A percentile compares a stretch with the other conserved stretches of the same genome.
phyloP scores from a whole-genome alignment of 106 monocot species.

The Dendrobium huoshanense region DNA sequence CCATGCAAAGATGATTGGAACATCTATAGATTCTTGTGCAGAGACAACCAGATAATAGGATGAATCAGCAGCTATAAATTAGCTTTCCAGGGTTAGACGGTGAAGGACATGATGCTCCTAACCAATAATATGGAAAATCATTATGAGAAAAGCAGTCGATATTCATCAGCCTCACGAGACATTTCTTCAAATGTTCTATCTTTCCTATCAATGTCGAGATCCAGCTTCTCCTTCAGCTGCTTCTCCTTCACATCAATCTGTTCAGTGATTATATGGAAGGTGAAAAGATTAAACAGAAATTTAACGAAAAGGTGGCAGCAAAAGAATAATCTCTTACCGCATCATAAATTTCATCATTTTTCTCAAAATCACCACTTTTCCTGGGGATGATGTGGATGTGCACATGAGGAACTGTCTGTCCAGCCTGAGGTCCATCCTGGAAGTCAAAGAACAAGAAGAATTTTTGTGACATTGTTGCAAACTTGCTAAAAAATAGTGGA shows the following conservation, averaged over 20 bases:
- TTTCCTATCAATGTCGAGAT: slow-evolving; percentile 73
- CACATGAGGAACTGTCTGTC: slow-evolving; percentile 93
- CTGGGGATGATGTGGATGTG: slow-evolving; percentile 92
- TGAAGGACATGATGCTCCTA: neutral
- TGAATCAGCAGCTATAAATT: neutral
- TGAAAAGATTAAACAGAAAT: neutral
- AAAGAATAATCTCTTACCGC: slow-evolving; percentile 34
- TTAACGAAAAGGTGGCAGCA: neutral
- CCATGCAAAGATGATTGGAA: neutral
- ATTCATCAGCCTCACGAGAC: slow-evolving; percentile 69
- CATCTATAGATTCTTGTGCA: neutral
- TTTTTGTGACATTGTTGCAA: neutral
- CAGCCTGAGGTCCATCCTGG: slow-evolving; percentile 93
- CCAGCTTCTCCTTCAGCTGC: slow-evolving; percentile 73
- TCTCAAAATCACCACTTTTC: slow-evolving; percentile 79
- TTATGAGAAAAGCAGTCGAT: slow-evolving; percentile 60
- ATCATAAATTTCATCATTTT: slow-evolving; percentile 95
- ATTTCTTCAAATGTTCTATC: slow-evolving; percentile 69
- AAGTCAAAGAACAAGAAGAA: slow-evolving; percentile 2
- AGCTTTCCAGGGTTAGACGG: neutral
- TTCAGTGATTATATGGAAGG: neutral
- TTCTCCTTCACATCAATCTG: slow-evolving; percentile 78
- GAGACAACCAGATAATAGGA: neutral
- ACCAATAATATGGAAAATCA: neutral
- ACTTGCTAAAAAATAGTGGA: neutral